Evolutionary conservation across 352 stramenopile species (phyloP).

Genomic region (Stephanocyclus meneghinianus): DNA sequence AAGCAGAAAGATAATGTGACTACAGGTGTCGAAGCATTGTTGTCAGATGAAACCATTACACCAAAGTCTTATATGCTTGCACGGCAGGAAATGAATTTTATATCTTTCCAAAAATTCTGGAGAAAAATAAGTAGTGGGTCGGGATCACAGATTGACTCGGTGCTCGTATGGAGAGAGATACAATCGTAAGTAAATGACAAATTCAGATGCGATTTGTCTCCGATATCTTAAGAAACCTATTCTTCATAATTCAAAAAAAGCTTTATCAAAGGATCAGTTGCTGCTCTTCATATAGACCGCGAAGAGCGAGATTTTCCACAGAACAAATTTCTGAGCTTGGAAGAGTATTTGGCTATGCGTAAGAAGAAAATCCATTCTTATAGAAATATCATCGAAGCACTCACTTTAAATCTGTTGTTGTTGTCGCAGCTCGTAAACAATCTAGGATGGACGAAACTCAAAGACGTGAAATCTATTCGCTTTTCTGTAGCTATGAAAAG

Average conservation of each 20-base stretch:
- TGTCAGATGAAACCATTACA: conserved; percentile 24
- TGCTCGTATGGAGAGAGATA: conserved; percentile 54
- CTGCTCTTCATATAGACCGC: conserved; percentile 38
- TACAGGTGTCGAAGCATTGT: conserved; percentile 46
- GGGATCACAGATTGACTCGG: conserved; percentile 35
- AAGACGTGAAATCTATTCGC: conserved; percentile 48
- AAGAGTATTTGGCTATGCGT: conserved; percentile 52
- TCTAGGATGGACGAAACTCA: conserved; percentile 53
- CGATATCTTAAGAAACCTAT: too few species aligned
- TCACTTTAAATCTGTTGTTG: neutral
- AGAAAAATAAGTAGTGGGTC: conserved; percentile 40
- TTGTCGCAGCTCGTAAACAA: conserved; percentile 39
- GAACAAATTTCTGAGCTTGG: conserved; percentile 47
- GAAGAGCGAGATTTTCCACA: conserved; percentile 16
- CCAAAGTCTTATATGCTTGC: neutral
- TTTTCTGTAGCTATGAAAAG: conserved; percentile 52
- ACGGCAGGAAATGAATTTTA: conserved; percentile 49
- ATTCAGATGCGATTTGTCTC: too few species aligned
- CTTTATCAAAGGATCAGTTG: conserved; percentile 55
- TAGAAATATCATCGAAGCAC: neutral
- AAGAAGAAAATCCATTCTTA: neutral
- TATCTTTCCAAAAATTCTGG: conserved; percentile 52
- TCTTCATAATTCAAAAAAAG: too few species aligned
- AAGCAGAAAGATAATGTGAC: conserved; percentile 50
- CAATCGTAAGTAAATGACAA: conserved; percentile 15